Conservation (phyloP, 2,329 filamentous ascomycete genomes). For the Lecanoromycetidae sp. region DNA sequence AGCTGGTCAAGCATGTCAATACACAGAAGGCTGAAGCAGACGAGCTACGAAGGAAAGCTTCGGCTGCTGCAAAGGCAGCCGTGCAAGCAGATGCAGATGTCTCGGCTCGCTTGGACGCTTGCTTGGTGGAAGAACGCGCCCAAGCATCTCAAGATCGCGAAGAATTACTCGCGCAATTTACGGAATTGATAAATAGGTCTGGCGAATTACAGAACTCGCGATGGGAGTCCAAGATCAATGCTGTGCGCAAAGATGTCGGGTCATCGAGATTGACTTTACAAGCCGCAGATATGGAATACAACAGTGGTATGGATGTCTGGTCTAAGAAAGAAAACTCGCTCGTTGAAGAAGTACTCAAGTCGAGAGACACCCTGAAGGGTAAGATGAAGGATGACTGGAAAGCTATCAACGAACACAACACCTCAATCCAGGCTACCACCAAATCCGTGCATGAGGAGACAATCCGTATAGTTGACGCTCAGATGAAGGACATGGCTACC, state of each 20-base stretch:
- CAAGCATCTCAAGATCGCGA: slow-evolving; percentile 62
- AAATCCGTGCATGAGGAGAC: slow-evolving; percentile 85
- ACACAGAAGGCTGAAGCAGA: slow-evolving; percentile 68
- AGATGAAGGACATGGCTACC: slow-evolving; percentile 73
- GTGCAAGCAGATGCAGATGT: slow-evolving; percentile 56
- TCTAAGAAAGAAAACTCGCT: slow-evolving; percentile 54
- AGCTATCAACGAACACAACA: slow-evolving; percentile 65
- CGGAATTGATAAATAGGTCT: slow-evolving; percentile 61
- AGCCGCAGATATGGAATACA: slow-evolving; percentile 53
- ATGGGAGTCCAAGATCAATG: slow-evolving; percentile 49
- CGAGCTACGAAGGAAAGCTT: slow-evolving; percentile 57
- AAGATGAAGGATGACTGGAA: slow-evolving; percentile 79
- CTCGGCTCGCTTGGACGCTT: slow-evolving; percentile 53
- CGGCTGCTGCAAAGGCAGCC: slow-evolving; percentile 55
- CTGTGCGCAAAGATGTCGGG: slow-evolving; percentile 52
- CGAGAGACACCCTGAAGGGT: slow-evolving; percentile 64
- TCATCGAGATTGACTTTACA: slow-evolving; percentile 54
- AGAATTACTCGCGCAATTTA: slow-evolving; percentile 63
- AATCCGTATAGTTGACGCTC: slow-evolving; percentile 75
- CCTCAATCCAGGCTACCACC: slow-evolving; percentile 70
- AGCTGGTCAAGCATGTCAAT: slow-evolving; percentile 60
- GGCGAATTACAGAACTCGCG: slow-evolving; percentile 62
- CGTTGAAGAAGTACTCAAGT: slow-evolving; percentile 57
- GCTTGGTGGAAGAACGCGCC: slow-evolving; percentile 63
- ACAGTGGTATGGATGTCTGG: slow-evolving; percentile 63